Conservation (phyloP, 2,329 filamentous ascomycete genomes). For the Ascochyta viciae-villosae region DNA sequence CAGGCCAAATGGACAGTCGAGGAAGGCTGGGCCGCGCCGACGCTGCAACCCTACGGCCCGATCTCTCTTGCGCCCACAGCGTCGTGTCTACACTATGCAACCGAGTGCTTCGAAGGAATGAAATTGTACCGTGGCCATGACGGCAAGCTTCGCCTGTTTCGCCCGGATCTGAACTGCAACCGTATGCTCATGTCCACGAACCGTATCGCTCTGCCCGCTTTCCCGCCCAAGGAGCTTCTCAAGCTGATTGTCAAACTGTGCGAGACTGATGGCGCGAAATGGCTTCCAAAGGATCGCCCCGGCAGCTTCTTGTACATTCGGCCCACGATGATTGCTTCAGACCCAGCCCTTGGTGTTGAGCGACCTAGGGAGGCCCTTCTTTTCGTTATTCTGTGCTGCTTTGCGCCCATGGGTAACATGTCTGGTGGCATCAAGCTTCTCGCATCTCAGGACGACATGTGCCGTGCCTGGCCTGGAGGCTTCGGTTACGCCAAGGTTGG, state of each 20-base stretch:
- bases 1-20: slow-evolving; percentile 70
- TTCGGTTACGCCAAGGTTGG: slow-evolving; percentile 93
- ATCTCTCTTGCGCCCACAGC: slow-evolving; percentile 81
- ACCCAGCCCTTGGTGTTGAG: slow-evolving; percentile 80
- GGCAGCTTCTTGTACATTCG: slow-evolving; percentile 83
- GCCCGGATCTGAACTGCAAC: slow-evolving; percentile 74
- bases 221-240: slow-evolving; percentile 74
- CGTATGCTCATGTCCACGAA: slow-evolving; percentile 64
- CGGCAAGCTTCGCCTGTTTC: slow-evolving; percentile 77
- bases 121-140: slow-evolving; percentile 76
- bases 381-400: slow-evolving; percentile 72
- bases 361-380: slow-evolving; percentile 82
- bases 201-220: slow-evolving; percentile 77
- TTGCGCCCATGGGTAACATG: slow-evolving; percentile 53
- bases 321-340: slow-evolving; percentile 85
- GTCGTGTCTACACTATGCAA: slow-evolving; percentile 85
- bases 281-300: slow-evolving; percentile 74
- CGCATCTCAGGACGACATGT: slow-evolving; percentile 80
- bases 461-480: slow-evolving; percentile 91
- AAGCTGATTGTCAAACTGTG: slow-evolving; percentile 76
- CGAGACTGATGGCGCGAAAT: slow-evolving; percentile 75
- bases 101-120: slow-evolving; percentile 87
- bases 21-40: slow-evolving; percentile 75
- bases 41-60: slow-evolving; percentile 78
- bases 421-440: slow-evolving; percentile 68